Conservation (phyloP, 345 rosid species). For the Salix viminalis region DNA sequence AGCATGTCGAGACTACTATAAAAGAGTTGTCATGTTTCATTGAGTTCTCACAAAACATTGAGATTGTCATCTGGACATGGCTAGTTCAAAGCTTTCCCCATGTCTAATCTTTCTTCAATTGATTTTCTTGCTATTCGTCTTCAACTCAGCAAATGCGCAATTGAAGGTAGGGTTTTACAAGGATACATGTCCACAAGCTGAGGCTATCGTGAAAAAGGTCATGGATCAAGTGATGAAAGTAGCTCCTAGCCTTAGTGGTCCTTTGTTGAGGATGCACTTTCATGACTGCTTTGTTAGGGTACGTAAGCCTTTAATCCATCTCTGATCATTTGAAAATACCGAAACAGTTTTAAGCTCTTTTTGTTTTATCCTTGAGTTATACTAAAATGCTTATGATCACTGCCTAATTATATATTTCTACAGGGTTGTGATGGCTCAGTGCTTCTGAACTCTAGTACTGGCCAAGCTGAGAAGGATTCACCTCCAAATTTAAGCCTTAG, state of each 20-base stretch:
- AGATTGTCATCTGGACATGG: conserved; percentile 19
- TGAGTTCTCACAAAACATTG: neutral
- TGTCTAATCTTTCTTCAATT: conserved; percentile 35
- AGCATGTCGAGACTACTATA: conserved; percentile 6
- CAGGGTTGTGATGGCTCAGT: conserved; percentile 91
- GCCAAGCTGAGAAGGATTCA: conserved; percentile 49
- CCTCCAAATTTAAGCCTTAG: conserved; percentile 49
- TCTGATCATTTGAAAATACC: neutral
- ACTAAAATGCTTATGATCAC: neutral
- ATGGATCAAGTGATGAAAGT: conserved; percentile 28
- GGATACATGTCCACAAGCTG: conserved; percentile 44
- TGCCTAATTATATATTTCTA: neutral
- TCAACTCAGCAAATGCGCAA: conserved; percentile 30
- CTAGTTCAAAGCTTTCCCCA: conserved; percentile 24
- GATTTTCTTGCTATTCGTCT: conserved; percentile 17
- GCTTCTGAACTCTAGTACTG: conserved; percentile 46
- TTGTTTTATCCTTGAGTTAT: neutral
- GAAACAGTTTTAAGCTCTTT: neutral
- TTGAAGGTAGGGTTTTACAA: conserved; percentile 55
- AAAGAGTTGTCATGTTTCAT: neutral
- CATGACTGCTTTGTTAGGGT: conserved; percentile 85
- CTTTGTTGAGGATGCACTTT: conserved; percentile 67
- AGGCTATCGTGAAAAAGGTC: conserved; percentile 36
- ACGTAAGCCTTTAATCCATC: neutral
- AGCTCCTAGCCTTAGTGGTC: conserved; percentile 47